Evolutionary conservation across 148 eudicot genomes (phyloP).

Genomic region (Rhododendron simsii): DNA sequence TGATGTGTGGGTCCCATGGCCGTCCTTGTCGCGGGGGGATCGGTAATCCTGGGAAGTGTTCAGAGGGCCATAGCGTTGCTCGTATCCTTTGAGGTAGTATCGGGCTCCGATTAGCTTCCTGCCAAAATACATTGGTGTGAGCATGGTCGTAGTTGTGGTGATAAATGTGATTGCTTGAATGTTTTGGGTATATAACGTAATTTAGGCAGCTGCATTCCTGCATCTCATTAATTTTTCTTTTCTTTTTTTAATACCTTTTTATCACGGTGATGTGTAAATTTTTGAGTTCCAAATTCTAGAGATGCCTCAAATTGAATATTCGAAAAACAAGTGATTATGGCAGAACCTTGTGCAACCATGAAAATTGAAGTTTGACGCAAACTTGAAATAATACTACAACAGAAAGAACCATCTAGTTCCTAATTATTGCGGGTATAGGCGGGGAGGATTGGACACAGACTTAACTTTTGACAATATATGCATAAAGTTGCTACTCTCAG

Average conservation of each 20-base stretch:
- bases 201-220: neutral
- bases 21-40: constrained; percentile 82
- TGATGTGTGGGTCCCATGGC: constrained; percentile 92
- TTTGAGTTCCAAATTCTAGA: neutral
- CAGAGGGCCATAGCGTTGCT: constrained; percentile 51
- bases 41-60: constrained; percentile 48
- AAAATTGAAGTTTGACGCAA: neutral
- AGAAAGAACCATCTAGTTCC: no score
- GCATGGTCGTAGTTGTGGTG: neutral
- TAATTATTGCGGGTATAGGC: no score
- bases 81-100: constrained; percentile 75
- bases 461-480: no score
- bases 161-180: no score
- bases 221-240: neutral
- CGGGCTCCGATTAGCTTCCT: constrained; percentile 92
- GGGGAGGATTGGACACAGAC: no score
- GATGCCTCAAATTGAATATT: neutral
- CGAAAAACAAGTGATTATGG: neutral
- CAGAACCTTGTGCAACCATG: neutral
- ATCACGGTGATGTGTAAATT: neutral
- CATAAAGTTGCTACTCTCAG: no score
- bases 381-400: neutral
- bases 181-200: neutral
- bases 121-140: neutral
- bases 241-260: no score